phyloP scores from a whole-genome alignment of 129 eudicot genomes.

The Kitagawia praeruptora region DNA sequence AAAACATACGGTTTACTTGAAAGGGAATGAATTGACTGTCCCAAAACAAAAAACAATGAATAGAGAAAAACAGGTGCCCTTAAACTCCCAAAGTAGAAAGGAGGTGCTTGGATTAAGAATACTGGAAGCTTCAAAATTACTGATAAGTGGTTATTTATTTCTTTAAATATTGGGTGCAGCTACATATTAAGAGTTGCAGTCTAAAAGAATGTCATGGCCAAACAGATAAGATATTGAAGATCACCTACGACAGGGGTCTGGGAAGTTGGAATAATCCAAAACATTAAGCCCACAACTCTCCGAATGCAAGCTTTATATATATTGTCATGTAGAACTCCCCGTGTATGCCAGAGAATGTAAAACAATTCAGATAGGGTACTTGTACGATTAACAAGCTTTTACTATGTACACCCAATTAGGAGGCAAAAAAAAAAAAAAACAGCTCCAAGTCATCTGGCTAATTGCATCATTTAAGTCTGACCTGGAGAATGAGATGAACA shows the following conservation, averaged over 20 bases:
- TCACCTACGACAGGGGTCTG: background rate
- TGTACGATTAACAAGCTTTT: background rate
- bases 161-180: background rate
- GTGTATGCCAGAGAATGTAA: background rate
- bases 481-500: constrained; percentile 77
- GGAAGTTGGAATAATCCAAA: background rate
- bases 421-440: background rate
- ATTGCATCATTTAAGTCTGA: constrained; percentile 25
- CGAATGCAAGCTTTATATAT: background rate
- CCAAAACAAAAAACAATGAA: background rate
- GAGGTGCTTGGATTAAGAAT: background rate
- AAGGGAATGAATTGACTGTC: background rate
- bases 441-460: constrained; percentile 3
- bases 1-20: background rate
- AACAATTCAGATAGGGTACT: background rate
- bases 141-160: background rate
- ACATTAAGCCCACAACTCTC: background rate
- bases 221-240: background rate
- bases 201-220: background rate
- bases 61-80: background rate
- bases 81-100: background rate
- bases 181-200: background rate
- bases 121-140: background rate
- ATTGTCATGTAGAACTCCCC: background rate
- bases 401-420: background rate